A percentile compares a stretch with the other conserved stretches of the same genome.
Conservation (phyloP, 176 grass and related monocot genomes). For the Stipa capillata region DNA sequence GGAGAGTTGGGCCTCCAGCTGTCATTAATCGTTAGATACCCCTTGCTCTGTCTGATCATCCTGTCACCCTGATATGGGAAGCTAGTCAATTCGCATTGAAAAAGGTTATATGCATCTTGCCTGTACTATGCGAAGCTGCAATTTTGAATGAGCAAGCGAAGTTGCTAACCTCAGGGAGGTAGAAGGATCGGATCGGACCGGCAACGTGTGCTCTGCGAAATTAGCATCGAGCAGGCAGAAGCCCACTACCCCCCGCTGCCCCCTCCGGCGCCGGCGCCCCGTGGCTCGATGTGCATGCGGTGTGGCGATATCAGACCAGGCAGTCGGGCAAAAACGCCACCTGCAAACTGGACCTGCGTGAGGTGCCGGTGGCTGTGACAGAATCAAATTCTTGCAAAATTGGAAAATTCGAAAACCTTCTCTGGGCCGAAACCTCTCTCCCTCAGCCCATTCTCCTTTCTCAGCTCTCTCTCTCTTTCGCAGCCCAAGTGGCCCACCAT, state of each 20-base stretch:
- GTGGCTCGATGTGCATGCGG: background rate
- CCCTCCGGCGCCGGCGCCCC: background rate
- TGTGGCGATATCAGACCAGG: background rate
- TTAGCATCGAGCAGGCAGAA: no score
- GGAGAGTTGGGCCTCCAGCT: background rate
- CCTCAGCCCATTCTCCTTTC: no score
- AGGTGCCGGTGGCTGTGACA: no score
- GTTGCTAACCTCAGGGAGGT: background rate
- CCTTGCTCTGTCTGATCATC: background rate
- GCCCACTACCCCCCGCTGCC: no score
- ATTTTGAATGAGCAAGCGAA: background rate
- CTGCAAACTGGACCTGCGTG: background rate
- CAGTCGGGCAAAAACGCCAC: no score
- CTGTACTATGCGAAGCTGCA: background rate
- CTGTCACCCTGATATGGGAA: no score
- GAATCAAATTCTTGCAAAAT: no score
- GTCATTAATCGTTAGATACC: background rate
- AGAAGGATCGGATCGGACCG: background rate
- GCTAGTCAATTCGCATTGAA: no score
- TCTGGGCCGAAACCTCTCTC: no score
- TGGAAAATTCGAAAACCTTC: no score
- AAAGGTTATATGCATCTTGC: background rate
- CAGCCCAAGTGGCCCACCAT: no score
- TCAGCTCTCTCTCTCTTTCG: no score
- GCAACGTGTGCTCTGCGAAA: background rate